These are phyloP conservation scores for Malbranchea zuffiana DNA, from an alignment of 2,329 filamentous ascomycete species.

Conservation along the genomic window DNA sequence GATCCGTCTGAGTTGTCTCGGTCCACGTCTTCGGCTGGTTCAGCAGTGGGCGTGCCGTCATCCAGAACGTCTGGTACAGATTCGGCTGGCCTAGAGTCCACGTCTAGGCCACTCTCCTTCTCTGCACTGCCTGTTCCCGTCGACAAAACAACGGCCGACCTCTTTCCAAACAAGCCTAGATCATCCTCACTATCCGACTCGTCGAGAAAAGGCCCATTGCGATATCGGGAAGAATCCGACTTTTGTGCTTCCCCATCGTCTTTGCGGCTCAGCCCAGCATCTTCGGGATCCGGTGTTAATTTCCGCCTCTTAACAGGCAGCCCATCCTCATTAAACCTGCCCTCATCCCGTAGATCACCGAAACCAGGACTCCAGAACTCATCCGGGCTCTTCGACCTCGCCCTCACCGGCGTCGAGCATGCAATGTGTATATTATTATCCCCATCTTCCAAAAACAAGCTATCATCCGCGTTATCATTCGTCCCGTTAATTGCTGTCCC, in stretches of 20 bases:
- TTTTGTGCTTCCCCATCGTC: background rate
- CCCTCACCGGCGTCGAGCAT: too few species aligned
- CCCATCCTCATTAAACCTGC: constrained; percentile 25
- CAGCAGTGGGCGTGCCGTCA: too few species aligned
- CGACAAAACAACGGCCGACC: constrained; percentile 43
- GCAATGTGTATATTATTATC: constrained; percentile 16
- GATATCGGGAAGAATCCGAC: constrained; percentile 7
- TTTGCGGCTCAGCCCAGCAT: too few species aligned
- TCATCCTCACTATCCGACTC: constrained; percentile 47
- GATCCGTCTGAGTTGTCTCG: constrained; percentile 22
- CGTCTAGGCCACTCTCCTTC: constrained; percentile 56
- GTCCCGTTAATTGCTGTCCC: background rate
- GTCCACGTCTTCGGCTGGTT: constrained; percentile 14
- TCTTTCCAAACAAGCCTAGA: constrained; percentile 47
- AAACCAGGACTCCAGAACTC: constrained; percentile 22
- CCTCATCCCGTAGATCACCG: background rate
- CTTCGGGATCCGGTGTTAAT: too few species aligned
- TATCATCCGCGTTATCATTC: constrained; percentile 16
- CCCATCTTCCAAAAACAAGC: constrained; percentile 29
- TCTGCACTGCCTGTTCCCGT: constrained; percentile 44
- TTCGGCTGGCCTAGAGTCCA: constrained; percentile 27
- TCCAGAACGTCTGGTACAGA: constrained; percentile 13
- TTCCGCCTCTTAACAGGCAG: constrained; percentile 26
- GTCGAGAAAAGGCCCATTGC: constrained; percentile 32
- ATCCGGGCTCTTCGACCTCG: constrained; percentile 24